Base-by-base conservation (phyloP, 2,329 filamentous ascomycete species). In the Geosmithia flava region DNA sequence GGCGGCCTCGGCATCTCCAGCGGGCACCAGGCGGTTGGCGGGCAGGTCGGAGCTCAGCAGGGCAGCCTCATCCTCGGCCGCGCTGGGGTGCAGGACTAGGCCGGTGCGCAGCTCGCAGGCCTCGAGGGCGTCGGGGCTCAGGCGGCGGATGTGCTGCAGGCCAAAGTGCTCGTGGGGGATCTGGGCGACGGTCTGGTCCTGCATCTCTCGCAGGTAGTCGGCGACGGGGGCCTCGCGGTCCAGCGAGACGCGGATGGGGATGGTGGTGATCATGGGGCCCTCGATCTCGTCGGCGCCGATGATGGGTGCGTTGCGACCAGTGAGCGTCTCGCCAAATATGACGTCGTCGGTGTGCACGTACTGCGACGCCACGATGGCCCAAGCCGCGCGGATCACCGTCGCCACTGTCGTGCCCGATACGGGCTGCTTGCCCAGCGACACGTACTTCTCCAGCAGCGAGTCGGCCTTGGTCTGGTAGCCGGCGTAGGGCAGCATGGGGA, bases 111-210 rank as follows among this genome's bases (percentile, higher is more conserved):
- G 67, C 52, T 78, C 71, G 54, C 76, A 80, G 2, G 76, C 76
- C 50, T 75, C 66, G 10, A 72, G 65, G 4, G 73, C 71, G 49
- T 79, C 75, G 1, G 68, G 63, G 54, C 74, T 77, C 13, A 81
- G 60, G 20, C 70, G 68, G 10, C 78, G 74, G 50, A 82, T 81
- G 52, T 79, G 58, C 48, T 81, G 77, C 43, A 81, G 63, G 19
- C 78, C 78, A 46, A 75, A 69, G 57, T 87, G 80, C 58, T 86
- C 78, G 56, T 83, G 74, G 0, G 79, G 75, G 6, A 84, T 81
- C 53, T 78, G 73, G 3, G 69, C 62, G 0, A 78, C 68, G 0
- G 72, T 76, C 48, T 74, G 68, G 29, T 75, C 65, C 39, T 84
- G 79, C 2, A 85, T 69, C 2, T 65, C 61, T 42, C 75, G 66